Conservation (phyloP, 345 rosid genomes). For the Gossypium bickii region DNA sequence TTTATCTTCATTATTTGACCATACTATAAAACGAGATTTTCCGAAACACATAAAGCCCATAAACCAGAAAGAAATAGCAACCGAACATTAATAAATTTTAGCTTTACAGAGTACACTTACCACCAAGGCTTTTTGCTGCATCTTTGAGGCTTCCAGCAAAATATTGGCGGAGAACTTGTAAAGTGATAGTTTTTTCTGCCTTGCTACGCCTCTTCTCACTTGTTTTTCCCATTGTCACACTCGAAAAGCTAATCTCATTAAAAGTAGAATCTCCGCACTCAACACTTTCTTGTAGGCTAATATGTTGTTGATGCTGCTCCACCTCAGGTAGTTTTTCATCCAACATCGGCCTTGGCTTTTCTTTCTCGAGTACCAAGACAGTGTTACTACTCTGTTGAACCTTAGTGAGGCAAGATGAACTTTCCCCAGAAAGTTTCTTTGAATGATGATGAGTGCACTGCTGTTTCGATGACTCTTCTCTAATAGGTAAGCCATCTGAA, state of each 20-base stretch:
- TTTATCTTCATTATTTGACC: not conserved
- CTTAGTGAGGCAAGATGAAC: slow-evolving; percentile 28
- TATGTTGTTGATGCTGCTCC: slow-evolving; percentile 26
- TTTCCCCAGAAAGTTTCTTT: slow-evolving; percentile 27
- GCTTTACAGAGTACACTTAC: slow-evolving; percentile 41
- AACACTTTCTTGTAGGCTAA: slow-evolving; percentile 31
- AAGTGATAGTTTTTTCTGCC: slow-evolving; percentile 65
- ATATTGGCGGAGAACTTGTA: slow-evolving; percentile 72
- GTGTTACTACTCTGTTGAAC: slow-evolving; percentile 25
- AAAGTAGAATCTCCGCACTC: slow-evolving; percentile 42
- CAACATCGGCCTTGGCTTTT: slow-evolving; percentile 24
- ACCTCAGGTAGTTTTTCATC: slow-evolving; percentile 24
- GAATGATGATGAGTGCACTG: slow-evolving; percentile 23
- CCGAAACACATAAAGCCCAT: too few relatives aligned
- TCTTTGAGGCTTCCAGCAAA: slow-evolving; percentile 93
- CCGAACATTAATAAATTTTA: not conserved
- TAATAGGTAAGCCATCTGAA: slow-evolving; percentile 21
- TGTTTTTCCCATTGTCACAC: slow-evolving; percentile 28
- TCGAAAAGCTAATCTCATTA: slow-evolving; percentile 43
- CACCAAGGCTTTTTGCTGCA: slow-evolving; percentile 90
- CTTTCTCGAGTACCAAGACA: slow-evolving; percentile 21
- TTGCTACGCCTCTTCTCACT: slow-evolving; percentile 60
- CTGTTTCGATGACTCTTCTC: slow-evolving; percentile 34
- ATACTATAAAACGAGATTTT: not conserved
- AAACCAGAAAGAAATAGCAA: too few relatives aligned